phyloP scores from a whole-genome alignment of 2,329 filamentous ascomycete species.

The Aureobasidium sp. region DNA sequence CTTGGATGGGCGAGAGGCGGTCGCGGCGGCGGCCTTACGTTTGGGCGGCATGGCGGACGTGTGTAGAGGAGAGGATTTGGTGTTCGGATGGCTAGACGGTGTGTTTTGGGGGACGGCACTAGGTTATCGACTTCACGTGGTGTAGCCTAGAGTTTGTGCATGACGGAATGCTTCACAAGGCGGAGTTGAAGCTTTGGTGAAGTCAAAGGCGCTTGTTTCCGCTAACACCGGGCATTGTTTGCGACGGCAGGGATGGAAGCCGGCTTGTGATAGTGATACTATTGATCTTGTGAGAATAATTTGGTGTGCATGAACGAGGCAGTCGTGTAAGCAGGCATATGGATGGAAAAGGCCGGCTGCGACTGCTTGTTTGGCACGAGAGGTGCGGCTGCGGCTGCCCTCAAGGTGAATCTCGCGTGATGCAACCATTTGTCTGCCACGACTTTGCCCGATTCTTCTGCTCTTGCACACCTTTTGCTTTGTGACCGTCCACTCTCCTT shows the following conservation, averaged over 20 bases:
- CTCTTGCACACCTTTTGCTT: not conserved
- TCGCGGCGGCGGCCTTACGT: constrained; percentile 32
- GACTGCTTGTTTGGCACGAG: constrained; percentile 2
- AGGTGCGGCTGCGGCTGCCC: constrained; percentile 1
- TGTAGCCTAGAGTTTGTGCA: not conserved
- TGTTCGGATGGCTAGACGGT: not conserved
- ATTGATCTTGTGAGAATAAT: not conserved
- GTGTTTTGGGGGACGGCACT: not conserved
- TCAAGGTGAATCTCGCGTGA: constrained; percentile 6
- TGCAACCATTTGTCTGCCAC: constrained; percentile 8
- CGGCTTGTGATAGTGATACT: not conserved
- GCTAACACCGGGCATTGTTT: not conserved
- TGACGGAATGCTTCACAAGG: not conserved
- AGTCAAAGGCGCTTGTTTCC: not conserved
- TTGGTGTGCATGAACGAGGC: not conserved
- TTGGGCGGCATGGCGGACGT: constrained; percentile 29
- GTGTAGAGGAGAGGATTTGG: not conserved
- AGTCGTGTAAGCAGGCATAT: not conserved
- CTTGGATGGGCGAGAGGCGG: constrained; percentile 29
- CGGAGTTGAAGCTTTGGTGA: not conserved
- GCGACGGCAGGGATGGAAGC: not conserved
- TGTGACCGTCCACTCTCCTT: not conserved
- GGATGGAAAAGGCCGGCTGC: not conserved
- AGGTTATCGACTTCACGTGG: not conserved
- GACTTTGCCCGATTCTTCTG: constrained; percentile 6